Base-by-base conservation (phyloP, 1,284 basidiomycete species). In the Phellopilus nigrolimitatus region DNA sequence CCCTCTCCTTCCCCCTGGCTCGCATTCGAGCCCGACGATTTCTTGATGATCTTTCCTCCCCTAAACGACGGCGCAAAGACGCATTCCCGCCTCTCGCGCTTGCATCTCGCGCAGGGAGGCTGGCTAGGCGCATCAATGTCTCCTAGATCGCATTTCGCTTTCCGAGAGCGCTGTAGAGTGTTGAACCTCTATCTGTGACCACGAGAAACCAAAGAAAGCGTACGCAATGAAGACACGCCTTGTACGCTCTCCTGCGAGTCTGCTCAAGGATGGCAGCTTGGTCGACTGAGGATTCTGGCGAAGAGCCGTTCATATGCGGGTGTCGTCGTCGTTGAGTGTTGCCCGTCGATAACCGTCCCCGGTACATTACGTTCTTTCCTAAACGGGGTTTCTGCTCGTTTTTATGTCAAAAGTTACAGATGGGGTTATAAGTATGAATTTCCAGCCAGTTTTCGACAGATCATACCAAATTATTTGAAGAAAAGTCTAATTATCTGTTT, bases 141-240 rank as follows among this genome's bases (percentile, higher is more conserved):
- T 21, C 71, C 71, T 7, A 73, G 60, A 51, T 73, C 71, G 54
- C 71, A 72, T 56, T 66, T 64, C 8, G 70, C 68, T 53, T 73
- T 73, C 9, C 70, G 60, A 41, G 67, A 55, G 2, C 68, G 60
- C 54, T 55, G 33, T 27, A 27, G 15, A 8, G 27, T 39, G 28
- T 28, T 12, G 24, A 15, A 13, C 7, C 10, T 9, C 4, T 6
- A 22, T 39, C 22, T 8, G 27, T 10, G 4, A 28, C 10, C 33
- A 27, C 15, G 3, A 4, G 28, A 12, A 30, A 3, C 12, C 15
- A 33, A 24, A 41, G 36, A 24, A 28, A 17, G 43, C 56, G 9
- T 49, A 57, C 56, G 51, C 68, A 69, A 50, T 68, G 66, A 2
- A 67, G 51, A 39, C 59, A 59, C 28, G 58, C 57, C 40, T 58